Base-by-base conservation (phyloP, 257 asterid species). In the Solanum pinnatisectum region DNA sequence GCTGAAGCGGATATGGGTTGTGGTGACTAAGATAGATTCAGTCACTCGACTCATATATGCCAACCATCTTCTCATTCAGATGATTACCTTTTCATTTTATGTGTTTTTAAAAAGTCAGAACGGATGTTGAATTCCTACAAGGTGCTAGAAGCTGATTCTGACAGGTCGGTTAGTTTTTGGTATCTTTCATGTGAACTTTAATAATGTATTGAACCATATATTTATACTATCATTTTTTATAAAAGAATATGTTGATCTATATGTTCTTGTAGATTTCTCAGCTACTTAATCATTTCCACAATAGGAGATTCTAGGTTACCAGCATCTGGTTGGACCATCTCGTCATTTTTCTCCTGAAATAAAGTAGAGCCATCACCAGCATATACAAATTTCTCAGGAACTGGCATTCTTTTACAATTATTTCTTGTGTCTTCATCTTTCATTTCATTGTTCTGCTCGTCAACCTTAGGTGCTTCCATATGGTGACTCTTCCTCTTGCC, bases 31-130 rank as follows among this genome's bases (percentile, higher is more conserved):
- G n/a, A n/a, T n/a, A n/a, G n/a, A n/a, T n/a, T n/a, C n/a, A n/a
- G n/a, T n/a, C n/a, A n/a, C n/a, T n/a, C n/a, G n/a, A n/a, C n/a
- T n/a, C n/a, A n/a, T n/a, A n/a, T n/a, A n/a, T n/a, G n/a, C n/a
- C n/a, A n/a, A n/a, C n/a, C n/a, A n/a, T n/a, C n/a, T n/a, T n/a
- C n/a, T n/a, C n/a, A n/a, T n/a, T n/a, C n/a, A n/a, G n/a, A n/a
- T n/a, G n/a, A n/a, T n/a, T n/a, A n/a, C n/a, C n/a, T n/a, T n/a
- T n/a, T n/a, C n/a, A n/a, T n/a, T n/a, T n/a, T n/a, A n/a, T n/a
- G n/a, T n/a, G n/a, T n/a, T n/a, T n/a, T n/a, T n/a, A 93, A 88
- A 87, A 92, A 91, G 90, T 88, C 93, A 30, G 90, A 89, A 87
- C 87, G 63, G 18, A 68, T 14, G 60, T 87, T 89, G 91, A 86